phyloP scores from a whole-genome alignment of 768 basidiomycete species.

The Psilocybe cyanescens region DNA sequence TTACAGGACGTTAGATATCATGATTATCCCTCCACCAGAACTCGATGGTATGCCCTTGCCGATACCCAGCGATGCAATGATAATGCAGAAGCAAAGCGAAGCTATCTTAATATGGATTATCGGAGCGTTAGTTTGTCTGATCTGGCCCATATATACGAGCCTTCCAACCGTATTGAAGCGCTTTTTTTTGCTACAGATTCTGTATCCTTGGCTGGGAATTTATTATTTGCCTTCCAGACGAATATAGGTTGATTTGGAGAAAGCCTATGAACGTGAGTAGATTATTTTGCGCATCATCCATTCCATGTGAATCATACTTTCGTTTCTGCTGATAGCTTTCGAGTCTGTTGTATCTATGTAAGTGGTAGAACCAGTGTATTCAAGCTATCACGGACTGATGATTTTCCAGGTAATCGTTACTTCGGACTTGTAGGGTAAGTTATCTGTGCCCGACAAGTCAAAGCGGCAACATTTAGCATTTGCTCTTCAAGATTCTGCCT shows the following conservation, averaged over 20 bases:
- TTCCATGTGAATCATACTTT: neutral
- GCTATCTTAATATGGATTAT: conserved; percentile 26
- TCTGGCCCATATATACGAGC: neutral
- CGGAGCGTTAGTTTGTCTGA: conserved; percentile 24
- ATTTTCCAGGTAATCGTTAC: conserved; percentile 22
- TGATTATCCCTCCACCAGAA: neutral
- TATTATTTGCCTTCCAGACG: conserved; percentile 26
- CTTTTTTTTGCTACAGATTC: conserved; percentile 17
- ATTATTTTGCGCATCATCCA: neutral
- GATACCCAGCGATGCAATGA: conserved; percentile 17
- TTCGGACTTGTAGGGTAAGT: conserved; percentile 28
- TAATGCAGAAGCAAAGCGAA: conserved; percentile 22
- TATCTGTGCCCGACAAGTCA: neutral
- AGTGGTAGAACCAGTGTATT: neutral
- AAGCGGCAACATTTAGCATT: no score
- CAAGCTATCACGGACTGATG: neutral
- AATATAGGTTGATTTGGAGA: conserved; percentile 28
- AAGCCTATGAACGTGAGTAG: conserved; percentile 22
- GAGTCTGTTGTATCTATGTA: conserved; percentile 21
- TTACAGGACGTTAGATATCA: neutral
- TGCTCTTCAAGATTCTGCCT: conserved; percentile 12
- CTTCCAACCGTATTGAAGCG: no score
- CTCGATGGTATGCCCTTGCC: neutral
- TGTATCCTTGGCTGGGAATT: conserved; percentile 32
- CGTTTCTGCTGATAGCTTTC: neutral